Percentiles rank a stretch among this genome's conserved stretches.
Conservation (phyloP, 73 alveolate species). For the Tetrahymena thermophila region DNA sequence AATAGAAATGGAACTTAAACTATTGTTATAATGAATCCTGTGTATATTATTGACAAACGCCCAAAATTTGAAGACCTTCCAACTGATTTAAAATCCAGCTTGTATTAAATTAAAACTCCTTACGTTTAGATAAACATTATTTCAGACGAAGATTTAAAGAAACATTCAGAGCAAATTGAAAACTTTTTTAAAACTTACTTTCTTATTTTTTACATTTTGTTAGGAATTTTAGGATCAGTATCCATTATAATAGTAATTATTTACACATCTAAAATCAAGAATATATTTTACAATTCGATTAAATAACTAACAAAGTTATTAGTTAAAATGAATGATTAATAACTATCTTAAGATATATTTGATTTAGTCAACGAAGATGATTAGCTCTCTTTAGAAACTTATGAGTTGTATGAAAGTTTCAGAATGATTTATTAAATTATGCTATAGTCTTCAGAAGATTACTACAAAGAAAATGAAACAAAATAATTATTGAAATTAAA, state of each 20-base stretch:
- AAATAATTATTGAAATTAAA: background rate
- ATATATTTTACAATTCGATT: background rate
- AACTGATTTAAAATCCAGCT: background rate
- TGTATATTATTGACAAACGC: background rate
- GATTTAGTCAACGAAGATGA: background rate
- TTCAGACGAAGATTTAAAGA: background rate
- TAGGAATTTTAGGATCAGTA: background rate
- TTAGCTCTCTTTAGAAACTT: background rate
- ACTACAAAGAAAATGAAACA: background rate
- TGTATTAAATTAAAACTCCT: background rate
- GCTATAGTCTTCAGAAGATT: background rate
- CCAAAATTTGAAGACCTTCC: background rate
- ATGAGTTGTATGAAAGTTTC: background rate
- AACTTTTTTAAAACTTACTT: background rate
- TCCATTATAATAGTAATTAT: background rate
- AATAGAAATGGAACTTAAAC: background rate
- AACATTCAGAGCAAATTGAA: background rate
- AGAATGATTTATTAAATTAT: background rate
- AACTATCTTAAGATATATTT: background rate
- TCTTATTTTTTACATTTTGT: background rate
- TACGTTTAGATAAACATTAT: background rate
- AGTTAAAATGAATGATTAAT: background rate
- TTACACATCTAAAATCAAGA: background rate
- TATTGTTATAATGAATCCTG: background rate
- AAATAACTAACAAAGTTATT: background rate